These are phyloP conservation scores for Dentipellis sp. DNA, from an alignment of 768 basidiomycete genomes.

Conservation along the genomic window DNA sequence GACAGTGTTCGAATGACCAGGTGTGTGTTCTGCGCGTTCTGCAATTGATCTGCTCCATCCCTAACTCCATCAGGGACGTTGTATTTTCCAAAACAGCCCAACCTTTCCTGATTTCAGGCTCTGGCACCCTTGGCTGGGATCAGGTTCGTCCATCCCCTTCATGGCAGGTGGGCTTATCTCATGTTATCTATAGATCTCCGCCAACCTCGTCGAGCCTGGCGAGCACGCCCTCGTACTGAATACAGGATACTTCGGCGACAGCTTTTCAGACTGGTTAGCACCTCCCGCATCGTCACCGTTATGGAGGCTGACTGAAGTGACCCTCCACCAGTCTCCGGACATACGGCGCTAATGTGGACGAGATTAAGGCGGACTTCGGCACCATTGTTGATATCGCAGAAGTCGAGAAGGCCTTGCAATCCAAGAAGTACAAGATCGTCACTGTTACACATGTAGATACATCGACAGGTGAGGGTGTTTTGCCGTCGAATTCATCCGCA, in stretches of 20 bases:
- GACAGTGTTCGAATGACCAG: conserved; percentile 82
- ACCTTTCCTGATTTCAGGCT: conserved; percentile 90
- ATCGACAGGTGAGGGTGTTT: conserved; percentile 46
- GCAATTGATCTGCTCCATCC: background rate
- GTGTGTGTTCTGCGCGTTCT: conserved; percentile 24
- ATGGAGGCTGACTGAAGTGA: background rate
- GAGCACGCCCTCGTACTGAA: conserved; percentile 78
- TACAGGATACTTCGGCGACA: conserved; percentile 91
- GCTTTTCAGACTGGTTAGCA: conserved; percentile 76
- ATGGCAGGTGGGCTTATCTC: background rate
- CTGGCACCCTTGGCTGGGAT: conserved; percentile 96
- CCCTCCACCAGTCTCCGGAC: conserved; percentile 50
- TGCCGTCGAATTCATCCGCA: too few species aligned
- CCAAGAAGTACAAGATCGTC: conserved; percentile 79
- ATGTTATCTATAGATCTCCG: conserved; percentile 48
- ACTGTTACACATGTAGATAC: conserved; percentile 97
- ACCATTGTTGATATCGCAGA: conserved; percentile 52
- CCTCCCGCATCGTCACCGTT: conserved; percentile 1
- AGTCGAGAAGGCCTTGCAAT: conserved; percentile 59
- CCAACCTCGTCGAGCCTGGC: conserved; percentile 81
- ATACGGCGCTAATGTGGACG: conserved; percentile 84
- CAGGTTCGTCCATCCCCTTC: conserved; percentile 38
- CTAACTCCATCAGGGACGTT: conserved; percentile 44
- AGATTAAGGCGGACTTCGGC: conserved; percentile 79
- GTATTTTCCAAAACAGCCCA: conserved; percentile 73